Percentiles rank a stretch among this genome's conserved stretches.
These are phyloP conservation scores for Termitomyces sp. DNA, from an alignment of 768 basidiomycete genomes.

Conservation along the genomic window DNA sequence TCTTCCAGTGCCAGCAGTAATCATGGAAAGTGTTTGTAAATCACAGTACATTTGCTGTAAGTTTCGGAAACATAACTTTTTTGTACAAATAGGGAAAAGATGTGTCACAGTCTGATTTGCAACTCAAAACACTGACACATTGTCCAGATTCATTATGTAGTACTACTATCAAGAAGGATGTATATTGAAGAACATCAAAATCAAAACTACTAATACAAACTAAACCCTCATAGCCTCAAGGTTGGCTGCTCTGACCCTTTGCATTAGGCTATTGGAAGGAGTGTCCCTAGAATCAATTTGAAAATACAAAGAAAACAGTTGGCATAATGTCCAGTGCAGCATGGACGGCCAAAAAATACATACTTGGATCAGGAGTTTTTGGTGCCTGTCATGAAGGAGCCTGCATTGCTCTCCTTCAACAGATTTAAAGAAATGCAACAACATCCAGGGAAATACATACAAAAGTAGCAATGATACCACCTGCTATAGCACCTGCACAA, in stretches of 20 bases:
- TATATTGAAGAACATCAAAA: neutral
- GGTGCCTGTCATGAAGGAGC: slow-evolving; percentile 4
- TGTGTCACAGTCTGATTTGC: too few relatives aligned
- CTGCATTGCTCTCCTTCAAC: slow-evolving; percentile 8
- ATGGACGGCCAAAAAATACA: neutral
- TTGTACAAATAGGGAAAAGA: too few relatives aligned
- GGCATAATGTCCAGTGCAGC: too few relatives aligned
- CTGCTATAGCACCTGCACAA: slow-evolving; percentile 15
- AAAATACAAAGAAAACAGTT: too few relatives aligned
- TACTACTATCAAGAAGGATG: too few relatives aligned
- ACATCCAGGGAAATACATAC: slow-evolving; percentile 9
- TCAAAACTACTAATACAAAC: neutral
- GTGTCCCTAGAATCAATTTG: neutral
- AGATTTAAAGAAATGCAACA: slow-evolving; percentile 6
- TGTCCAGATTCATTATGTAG: too few relatives aligned
- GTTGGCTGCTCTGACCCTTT: neutral
- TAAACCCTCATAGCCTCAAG: too few relatives aligned
- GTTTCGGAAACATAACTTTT: too few relatives aligned
- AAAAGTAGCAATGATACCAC: slow-evolving; percentile 15
- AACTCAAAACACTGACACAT: too few relatives aligned
- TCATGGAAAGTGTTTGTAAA: too few relatives aligned
- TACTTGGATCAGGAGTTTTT: slow-evolving; percentile 8
- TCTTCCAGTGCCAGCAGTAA: too few relatives aligned
- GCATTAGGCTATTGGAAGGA: neutral
- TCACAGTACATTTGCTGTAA: too few relatives aligned